Percentiles rank a stretch among this genome's conserved stretches.
Evolutionary conservation across 2,329 filamentous ascomycete species (phyloP).

Genomic region (Hypomyces perniciosus): DNA sequence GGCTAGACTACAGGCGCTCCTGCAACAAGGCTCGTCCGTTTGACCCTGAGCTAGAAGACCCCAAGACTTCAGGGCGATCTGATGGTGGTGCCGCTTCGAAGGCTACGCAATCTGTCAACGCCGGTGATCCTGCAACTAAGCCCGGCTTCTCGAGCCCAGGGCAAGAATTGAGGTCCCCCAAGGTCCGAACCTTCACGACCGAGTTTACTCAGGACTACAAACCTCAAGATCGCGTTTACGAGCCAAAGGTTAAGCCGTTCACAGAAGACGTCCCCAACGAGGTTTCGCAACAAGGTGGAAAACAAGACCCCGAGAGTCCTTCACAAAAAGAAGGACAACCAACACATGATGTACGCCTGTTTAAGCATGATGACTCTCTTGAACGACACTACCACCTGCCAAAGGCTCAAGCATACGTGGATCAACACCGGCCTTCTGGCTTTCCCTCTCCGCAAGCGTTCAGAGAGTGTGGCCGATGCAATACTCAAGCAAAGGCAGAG

Average conservation of each 20-base stretch:
- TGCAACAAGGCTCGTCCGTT: conserved; percentile 18
- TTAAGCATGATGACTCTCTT: conserved; percentile 1
- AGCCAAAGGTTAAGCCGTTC: conserved; percentile 9
- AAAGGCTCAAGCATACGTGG: conserved; percentile 8
- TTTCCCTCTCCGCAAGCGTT: background rate
- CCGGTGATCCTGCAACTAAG: no score
- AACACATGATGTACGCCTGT: background rate
- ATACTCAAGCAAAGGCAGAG: background rate
- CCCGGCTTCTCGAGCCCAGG: no score
- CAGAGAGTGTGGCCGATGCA: conserved; percentile 4
- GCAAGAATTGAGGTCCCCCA: background rate
- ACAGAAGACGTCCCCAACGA: background rate
- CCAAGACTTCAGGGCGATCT: background rate
- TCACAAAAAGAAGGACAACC: no score
- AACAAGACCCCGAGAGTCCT: no score
- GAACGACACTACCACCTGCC: conserved; percentile 14
- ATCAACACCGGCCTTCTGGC: background rate
- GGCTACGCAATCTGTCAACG: no score
- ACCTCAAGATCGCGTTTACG: background rate
- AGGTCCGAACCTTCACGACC: conserved; percentile 5
- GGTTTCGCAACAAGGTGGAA: background rate
- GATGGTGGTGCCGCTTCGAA: no score
- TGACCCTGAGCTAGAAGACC: conserved; percentile 3
- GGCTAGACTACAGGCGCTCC: conserved; percentile 3
- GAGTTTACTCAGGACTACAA: background rate